phyloP scores from a whole-genome alignment of 1,139 yeast species.

The Nakaseomyces uthaithaninus region DNA sequence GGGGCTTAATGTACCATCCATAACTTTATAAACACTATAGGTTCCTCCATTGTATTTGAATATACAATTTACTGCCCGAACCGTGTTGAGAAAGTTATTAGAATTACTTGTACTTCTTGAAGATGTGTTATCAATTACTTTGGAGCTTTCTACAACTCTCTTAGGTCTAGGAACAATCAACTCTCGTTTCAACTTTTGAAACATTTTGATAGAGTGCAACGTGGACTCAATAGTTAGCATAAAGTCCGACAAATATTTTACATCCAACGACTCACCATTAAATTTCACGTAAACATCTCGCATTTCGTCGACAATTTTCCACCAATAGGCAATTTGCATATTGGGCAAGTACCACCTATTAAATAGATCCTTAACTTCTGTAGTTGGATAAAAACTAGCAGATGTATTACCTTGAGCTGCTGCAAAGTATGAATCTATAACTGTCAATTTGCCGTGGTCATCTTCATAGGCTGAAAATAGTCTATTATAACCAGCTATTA shows the following conservation, averaged over 20 bases:
- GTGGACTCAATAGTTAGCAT: constrained; percentile 41
- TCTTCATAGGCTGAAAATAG: constrained; percentile 56
- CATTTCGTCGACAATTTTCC: constrained; percentile 33
- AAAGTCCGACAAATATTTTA: constrained; percentile 49
- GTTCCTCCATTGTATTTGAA: constrained; percentile 64
- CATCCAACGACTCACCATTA: constrained; percentile 62
- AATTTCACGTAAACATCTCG: constrained; percentile 40
- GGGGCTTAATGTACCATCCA: constrained; percentile 40
- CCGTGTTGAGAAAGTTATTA: constrained; percentile 25
- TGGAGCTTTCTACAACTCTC: neutral
- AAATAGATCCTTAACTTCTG: constrained; percentile 39
- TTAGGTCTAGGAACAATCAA: constrained; percentile 12
- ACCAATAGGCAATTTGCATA: constrained; percentile 51
- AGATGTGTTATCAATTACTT: constrained; percentile 9
- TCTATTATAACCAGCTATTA: constrained; percentile 68
- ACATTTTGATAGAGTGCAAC: constrained; percentile 38
- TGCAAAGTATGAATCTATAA: constrained; percentile 56
- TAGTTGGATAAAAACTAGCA: constrained; percentile 43
- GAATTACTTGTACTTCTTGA: constrained; percentile 8
- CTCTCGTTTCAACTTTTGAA: constrained; percentile 35
- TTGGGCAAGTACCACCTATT: constrained; percentile 63
- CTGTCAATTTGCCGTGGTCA: constrained; percentile 55
- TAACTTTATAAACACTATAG: constrained; percentile 39
- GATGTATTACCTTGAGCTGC: constrained; percentile 55
- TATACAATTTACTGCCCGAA: constrained; percentile 43